Evolutionary conservation across 2,329 filamentous ascomycete species (phyloP).

Genomic region (Ceratocystis colombiana): DNA sequence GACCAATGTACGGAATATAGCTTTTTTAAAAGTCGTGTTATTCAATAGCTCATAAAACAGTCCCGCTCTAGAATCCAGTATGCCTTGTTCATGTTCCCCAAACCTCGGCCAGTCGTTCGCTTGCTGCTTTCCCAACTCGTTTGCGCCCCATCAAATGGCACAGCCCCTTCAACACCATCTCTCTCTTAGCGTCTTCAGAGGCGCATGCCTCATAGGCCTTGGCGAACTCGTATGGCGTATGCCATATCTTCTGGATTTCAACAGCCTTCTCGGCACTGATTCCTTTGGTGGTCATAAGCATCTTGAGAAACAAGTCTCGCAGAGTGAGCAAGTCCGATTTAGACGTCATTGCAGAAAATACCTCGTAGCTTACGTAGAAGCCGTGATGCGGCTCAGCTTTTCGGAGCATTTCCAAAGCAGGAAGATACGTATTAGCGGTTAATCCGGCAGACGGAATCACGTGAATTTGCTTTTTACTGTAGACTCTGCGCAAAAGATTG

Average conservation of each 20-base stretch:
- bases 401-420: conserved; percentile 50
- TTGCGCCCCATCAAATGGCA: conserved; percentile 53
- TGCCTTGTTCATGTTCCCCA: conserved; percentile 42
- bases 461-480: conserved; percentile 47
- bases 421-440: conserved; percentile 55
- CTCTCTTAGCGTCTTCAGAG: conserved; percentile 45
- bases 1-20: neutral
- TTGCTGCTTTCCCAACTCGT: conserved; percentile 56
- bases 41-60: neutral
- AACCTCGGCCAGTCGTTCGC: conserved; percentile 59
- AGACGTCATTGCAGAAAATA: conserved; percentile 61
- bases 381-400: conserved; percentile 40
- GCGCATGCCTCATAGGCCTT: conserved; percentile 54
- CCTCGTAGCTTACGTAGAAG: conserved; percentile 58
- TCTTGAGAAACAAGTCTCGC: conserved; percentile 67
- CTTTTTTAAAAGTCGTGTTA: neutral
- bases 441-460: conserved; percentile 58
- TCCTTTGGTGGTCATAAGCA: conserved; percentile 72
- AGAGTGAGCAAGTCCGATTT: conserved; percentile 67
- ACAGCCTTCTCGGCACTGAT: conserved; percentile 68
- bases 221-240: conserved; percentile 61
- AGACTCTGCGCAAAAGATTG: conserved; percentile 52
- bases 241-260: conserved; percentile 70
- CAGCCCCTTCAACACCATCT: conserved; percentile 50
- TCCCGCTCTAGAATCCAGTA: neutral